Base-by-base conservation (phyloP, 2,329 filamentous ascomycete genomes). In the Hymenoscyphus linearis region DNA sequence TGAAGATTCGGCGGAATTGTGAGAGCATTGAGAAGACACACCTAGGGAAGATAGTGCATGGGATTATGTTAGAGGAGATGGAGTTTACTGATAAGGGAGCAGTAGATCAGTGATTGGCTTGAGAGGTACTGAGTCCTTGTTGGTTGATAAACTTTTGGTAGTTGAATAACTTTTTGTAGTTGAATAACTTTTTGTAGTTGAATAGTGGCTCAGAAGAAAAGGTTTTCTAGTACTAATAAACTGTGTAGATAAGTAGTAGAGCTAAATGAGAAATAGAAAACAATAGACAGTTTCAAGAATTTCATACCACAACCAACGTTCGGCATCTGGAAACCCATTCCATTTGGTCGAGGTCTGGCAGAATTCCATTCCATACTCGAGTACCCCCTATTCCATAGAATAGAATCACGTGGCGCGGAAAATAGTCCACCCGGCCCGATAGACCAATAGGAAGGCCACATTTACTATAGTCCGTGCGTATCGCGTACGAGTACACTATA, bases 21-120 rank as follows among this genome's bases (percentile, higher is more conserved):
- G 73, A 75, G 60, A 73, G 68, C 52, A 76, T 75, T 57, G 73
- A 74, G 13, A 76, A 74, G 64, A 80, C 78, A 0, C 78, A 81
- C 64, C 61, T 82, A 50, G 79, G 79, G 3, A 69, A 71, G 36
- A 64, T 79, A 14, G 34, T 79, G 55, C 64, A 70, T 53, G 77
- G 77, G 1, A 65, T 60, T 37, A 60, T 72, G 14, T 66, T 78
- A 10, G 31, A n/a, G 7, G 3, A 31, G 16, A 31, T 25, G 26
- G 60, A 62, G 34, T 64, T 62, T 36, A 55, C 37, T 6, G 18
- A 40, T 13, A 2, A 44, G 37, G 18, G 16, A 44, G 18, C 18
- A 14, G 18, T 44, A 1, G 37, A 44, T 44, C 37, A 44, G 37
- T 44, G 37, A 44, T 44, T 44, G 37, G 37, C 18, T 44, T 3